phyloP scores from a whole-genome alignment of 139 green algal genomes.

The Chlorella vulgaris region DNA sequence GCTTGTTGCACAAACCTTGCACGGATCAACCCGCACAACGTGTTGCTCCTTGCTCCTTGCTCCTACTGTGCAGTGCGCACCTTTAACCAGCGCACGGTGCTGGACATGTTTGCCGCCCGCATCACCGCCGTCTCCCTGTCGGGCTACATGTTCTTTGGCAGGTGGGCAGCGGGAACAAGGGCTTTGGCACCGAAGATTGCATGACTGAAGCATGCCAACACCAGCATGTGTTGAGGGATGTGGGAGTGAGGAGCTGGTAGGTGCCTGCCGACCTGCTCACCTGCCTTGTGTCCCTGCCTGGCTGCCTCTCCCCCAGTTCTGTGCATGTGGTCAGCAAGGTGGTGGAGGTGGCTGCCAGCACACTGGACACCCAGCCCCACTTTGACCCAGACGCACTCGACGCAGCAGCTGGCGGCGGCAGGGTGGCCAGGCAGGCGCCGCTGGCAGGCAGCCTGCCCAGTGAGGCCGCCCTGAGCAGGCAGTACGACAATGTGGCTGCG shows the following conservation, averaged over 20 bases:
- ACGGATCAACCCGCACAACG: too few relatives aligned
- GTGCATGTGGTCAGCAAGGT: conserved; percentile 65
- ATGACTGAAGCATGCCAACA: too few relatives aligned
- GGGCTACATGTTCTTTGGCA: conserved; percentile 88
- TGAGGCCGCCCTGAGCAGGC: background rate
- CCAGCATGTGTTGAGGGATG: too few relatives aligned
- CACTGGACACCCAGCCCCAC: conserved; percentile 26
- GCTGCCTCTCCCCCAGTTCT: conserved; percentile 17
- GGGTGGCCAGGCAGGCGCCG: background rate
- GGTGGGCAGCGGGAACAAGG: background rate
- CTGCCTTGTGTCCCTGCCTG: background rate
- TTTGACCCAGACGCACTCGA: background rate
- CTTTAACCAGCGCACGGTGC: conserved; percentile 49
- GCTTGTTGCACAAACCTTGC: too few relatives aligned
- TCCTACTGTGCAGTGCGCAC: conserved; percentile 31
- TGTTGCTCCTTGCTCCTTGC: background rate
- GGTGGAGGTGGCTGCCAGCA: conserved; percentile 1
- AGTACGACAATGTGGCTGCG: background rate
- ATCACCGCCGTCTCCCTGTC: conserved; percentile 59
- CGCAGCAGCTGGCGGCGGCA: too few relatives aligned
- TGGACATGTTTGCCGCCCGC: conserved; percentile 50
- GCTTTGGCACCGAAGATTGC: too few relatives aligned
- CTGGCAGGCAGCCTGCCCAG: conserved; percentile 3
- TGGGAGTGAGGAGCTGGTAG: too few relatives aligned
- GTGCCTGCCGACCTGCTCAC: too few relatives aligned